A percentile compares a stretch with the other conserved stretches of the same genome.
Conservation (phyloP, 139 green algal genomes). For the Pseudopediastrum boryanum region DNA sequence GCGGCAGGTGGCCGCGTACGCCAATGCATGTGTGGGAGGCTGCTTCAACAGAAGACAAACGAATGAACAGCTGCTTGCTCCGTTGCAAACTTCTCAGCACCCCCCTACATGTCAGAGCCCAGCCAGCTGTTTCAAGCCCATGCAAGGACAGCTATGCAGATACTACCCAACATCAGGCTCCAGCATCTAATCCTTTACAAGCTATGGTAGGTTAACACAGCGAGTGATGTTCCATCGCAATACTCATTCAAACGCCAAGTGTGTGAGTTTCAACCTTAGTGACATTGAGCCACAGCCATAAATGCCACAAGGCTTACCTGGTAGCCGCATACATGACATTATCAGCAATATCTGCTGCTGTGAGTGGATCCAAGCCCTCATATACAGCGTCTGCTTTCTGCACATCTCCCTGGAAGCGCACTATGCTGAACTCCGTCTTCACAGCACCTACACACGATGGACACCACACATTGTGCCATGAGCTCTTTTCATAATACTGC, state of each 20-base stretch:
- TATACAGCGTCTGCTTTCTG: conserved; percentile 74
- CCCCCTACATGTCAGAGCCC: too few relatives aligned
- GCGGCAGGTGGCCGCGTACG: too few relatives aligned
- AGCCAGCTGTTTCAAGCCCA: too few relatives aligned
- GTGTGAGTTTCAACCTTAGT: background rate
- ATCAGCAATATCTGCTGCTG: conserved; percentile 83
- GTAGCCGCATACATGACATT: conserved; percentile 81
- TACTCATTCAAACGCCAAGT: background rate
- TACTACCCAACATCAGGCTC: too few relatives aligned
- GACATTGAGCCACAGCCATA: background rate
- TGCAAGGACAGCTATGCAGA: too few relatives aligned
- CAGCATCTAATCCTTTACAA: background rate
- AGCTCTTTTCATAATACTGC: too few relatives aligned
- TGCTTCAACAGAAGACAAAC: too few relatives aligned
- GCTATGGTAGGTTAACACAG: background rate
- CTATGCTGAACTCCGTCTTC: conserved; percentile 83
- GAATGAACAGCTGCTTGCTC: too few relatives aligned
- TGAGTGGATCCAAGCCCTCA: conserved; percentile 69
- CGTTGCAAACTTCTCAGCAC: too few relatives aligned
- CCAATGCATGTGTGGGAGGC: too few relatives aligned
- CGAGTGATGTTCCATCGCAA: background rate
- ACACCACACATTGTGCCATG: conserved; percentile 6
- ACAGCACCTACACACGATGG: conserved; percentile 61
- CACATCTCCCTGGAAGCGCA: conserved; percentile 72
- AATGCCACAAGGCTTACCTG: conserved; percentile 53